A percentile compares a stretch with the other conserved stretches of the same genome.
Conservation (phyloP, 345 rosid genomes). For the Gynandropsis gynandra region DNA sequence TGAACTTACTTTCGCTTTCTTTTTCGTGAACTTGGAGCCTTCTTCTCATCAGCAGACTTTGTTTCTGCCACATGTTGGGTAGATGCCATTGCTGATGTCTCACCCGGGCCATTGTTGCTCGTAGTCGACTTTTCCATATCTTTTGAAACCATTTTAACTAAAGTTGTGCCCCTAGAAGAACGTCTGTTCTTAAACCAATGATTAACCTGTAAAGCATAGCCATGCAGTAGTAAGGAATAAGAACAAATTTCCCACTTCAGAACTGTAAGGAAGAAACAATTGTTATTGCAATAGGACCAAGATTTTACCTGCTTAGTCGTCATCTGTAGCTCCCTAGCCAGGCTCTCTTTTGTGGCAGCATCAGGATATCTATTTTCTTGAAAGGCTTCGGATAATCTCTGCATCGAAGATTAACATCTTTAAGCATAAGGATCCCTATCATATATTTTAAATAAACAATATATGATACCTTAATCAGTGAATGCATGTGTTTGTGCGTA, state of each 20-base stretch:
- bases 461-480: not conserved
- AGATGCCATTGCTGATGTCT: constrained; percentile 19
- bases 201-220: constrained; percentile 41
- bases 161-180: constrained; percentile 22
- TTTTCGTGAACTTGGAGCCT: constrained; percentile 18
- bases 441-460: not conserved
- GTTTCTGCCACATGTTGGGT: constrained; percentile 20
- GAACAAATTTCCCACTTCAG: not conserved
- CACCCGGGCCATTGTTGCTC: constrained; percentile 8
- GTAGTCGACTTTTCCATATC: constrained; percentile 13
- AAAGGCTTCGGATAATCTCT: constrained; percentile 53
- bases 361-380: constrained; percentile 68
- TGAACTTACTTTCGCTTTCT: constrained; percentile 21
- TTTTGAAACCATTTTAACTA: constrained; percentile 17
- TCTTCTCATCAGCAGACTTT: constrained; percentile 9
- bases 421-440: not conserved
- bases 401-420: constrained; percentile 22
- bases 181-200: constrained; percentile 87
- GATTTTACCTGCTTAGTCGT: constrained; percentile 52
- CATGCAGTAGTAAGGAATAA: constrained; percentile 4
- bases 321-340: constrained; percentile 56
- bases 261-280: not conserved
- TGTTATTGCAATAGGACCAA: constrained; percentile 7
- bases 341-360: constrained; percentile 43
- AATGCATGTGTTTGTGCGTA: not conserved